Percentiles rank a stretch among this genome's conserved stretches.
Evolutionary conservation across 352 stramenopile species (phyloP).

Genomic region (Pythium insidiosum): DNA sequence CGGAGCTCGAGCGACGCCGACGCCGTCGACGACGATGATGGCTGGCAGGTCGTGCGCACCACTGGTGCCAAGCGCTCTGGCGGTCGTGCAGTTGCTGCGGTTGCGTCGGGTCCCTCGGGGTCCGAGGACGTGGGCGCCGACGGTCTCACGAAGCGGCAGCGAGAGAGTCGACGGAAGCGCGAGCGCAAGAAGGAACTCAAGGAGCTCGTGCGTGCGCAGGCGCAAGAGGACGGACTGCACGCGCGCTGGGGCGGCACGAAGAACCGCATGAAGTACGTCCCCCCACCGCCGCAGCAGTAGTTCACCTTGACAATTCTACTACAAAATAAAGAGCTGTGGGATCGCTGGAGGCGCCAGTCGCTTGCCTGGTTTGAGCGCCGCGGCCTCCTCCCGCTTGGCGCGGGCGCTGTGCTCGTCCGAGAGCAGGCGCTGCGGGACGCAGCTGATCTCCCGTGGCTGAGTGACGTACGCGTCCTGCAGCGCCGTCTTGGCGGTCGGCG

Average conservation of each 20-base stretch:
- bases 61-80: conserved; percentile 5
- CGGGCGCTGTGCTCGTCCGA: conserved; percentile 1
- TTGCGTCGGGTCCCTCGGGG: conserved; percentile 4
- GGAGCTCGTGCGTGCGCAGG: conserved; percentile 54
- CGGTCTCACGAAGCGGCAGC: conserved; percentile 71
- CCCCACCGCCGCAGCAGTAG: conserved; percentile 21
- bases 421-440: conserved; percentile 28
- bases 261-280: conserved; percentile 60
- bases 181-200: conserved; percentile 73
- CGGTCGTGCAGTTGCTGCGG: not conserved
- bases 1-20: conserved; percentile 3
- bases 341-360: conserved; percentile 28
- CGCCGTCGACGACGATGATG: conserved; percentile 41
- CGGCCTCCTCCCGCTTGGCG: not conserved
- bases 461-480: conserved; percentile 71
- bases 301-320: conserved; percentile 9
- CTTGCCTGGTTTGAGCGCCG: conserved; percentile 34
- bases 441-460: conserved; percentile 45
- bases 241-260: conserved; percentile 42
- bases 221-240: conserved; percentile 61
- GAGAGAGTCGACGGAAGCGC: conserved; percentile 70
- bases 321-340: conserved; percentile 69
- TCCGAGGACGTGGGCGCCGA: conserved; percentile 20
- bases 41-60: conserved; percentile 59
- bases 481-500: conserved; percentile 29